Percentiles rank a stretch among this genome's conserved stretches.
These are phyloP conservation scores for Fusarium irregulare DNA, from an alignment of 2,329 filamentous ascomycete species.

Conservation along the genomic window DNA sequence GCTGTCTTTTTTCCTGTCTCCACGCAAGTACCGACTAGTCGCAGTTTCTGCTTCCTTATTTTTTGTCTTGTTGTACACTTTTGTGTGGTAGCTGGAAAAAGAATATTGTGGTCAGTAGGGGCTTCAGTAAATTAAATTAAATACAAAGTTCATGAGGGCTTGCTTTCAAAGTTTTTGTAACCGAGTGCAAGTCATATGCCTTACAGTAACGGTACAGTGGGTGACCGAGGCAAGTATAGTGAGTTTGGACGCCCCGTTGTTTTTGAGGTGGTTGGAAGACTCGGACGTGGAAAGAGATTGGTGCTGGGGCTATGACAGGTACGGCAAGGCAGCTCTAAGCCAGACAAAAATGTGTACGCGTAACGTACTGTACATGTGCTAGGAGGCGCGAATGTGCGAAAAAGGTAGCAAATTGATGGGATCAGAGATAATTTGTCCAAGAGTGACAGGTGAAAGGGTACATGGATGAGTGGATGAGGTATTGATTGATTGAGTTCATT, in stretches of 20 bases:
- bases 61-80: neutral
- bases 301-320: slow-evolving; percentile 28
- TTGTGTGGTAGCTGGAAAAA: neutral
- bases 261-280: slow-evolving; percentile 35
- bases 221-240: neutral
- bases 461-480: slow-evolving; percentile 1
- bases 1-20: slow-evolving; percentile 27
- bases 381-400: slow-evolving; percentile 11
- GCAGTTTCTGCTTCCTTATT: slow-evolving; percentile 3
- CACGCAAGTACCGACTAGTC: slow-evolving; percentile 32
- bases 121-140: neutral
- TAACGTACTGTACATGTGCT: slow-evolving; percentile 12
- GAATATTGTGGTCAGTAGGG: slow-evolving; percentile 12
- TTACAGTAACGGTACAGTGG: neutral
- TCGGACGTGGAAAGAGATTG: slow-evolving; percentile 14
- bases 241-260: slow-evolving; percentile 25
- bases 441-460: neutral
- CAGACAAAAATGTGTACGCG: slow-evolving; percentile 17
- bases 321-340: slow-evolving; percentile 10
- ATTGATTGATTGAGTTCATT: slow-evolving; percentile 7
- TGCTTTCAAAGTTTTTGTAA: neutral
- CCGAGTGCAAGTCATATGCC: slow-evolving; percentile 2
- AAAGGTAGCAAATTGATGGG: slow-evolving; percentile 12
- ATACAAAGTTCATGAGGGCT: neutral
- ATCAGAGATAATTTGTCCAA: slow-evolving; percentile 5